phyloP scores from a whole-genome alignment of 2,329 filamentous ascomycete genomes.

The Periconia digitata region DNA sequence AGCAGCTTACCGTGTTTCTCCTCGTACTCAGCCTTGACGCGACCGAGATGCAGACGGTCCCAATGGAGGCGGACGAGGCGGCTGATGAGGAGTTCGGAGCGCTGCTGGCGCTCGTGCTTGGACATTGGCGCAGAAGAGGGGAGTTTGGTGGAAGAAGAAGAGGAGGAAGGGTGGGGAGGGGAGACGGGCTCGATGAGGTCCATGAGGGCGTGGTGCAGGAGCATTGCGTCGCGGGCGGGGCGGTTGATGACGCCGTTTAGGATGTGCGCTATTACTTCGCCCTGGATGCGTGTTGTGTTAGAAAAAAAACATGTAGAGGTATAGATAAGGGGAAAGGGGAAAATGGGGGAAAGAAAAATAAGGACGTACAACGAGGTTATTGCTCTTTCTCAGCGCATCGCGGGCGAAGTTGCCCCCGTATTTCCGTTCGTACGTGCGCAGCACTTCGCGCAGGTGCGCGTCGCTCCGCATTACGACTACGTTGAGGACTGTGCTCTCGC shows the following conservation, averaged over 20 bases:
- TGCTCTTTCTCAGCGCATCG: constrained; percentile 84
- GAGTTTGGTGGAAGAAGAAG: constrained; percentile 22
- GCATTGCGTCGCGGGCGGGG: constrained; percentile 86
- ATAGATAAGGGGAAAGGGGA: not conserved
- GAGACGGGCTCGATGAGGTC: constrained; percentile 50
- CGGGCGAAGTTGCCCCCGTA: constrained; percentile 82
- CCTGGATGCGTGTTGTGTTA: constrained; percentile 55
- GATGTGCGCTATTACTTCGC: constrained; percentile 90
- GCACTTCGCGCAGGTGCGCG: constrained; percentile 75
- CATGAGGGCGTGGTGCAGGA: constrained; percentile 82
- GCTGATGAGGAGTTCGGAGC: constrained; percentile 84
- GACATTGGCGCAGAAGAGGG: constrained; percentile 26
- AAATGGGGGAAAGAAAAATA: not conserved
- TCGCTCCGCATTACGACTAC: constrained; percentile 83
- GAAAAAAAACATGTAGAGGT: not conserved
- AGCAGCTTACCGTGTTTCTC: constrained; percentile 75
- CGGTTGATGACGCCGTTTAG: constrained; percentile 97
- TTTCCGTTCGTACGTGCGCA: constrained; percentile 72
- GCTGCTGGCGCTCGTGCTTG: constrained; percentile 54
- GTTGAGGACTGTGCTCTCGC: constrained; percentile 83
- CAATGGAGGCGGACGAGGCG: constrained; percentile 88
- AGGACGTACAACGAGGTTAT: constrained; percentile 82
- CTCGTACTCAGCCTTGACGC: constrained; percentile 77
- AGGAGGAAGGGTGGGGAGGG: constrained; percentile 26
- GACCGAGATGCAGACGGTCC: constrained; percentile 80